Conservation (phyloP, 352 stramenopile species). For the Thraustochytrium sp. region DNA sequence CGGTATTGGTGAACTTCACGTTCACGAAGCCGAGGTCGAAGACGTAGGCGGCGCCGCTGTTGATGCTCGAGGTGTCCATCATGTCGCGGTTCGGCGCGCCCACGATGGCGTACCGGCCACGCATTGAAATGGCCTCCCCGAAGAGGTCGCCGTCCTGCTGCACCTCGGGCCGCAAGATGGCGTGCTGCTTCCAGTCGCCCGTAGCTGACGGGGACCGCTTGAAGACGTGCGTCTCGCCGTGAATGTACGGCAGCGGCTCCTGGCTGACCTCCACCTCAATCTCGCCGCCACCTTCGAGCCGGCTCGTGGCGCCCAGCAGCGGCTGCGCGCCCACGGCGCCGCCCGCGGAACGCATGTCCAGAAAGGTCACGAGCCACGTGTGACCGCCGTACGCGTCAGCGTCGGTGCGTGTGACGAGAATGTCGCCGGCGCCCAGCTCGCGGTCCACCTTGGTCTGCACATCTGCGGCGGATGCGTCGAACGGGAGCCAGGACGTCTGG, state of each 20-base stretch:
- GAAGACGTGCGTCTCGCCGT: slow-evolving; percentile 63
- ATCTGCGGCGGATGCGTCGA: slow-evolving; percentile 13
- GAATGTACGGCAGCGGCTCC: slow-evolving; percentile 47
- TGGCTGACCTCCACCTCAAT: slow-evolving; percentile 28
- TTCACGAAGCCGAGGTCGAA: slow-evolving; percentile 82
- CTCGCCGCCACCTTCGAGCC: slow-evolving; percentile 44
- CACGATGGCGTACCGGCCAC: slow-evolving; percentile 69
- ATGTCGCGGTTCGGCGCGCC: slow-evolving; percentile 85
- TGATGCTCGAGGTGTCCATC: slow-evolving; percentile 68
- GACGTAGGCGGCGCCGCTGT: slow-evolving; percentile 81
- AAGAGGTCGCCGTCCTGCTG: slow-evolving; percentile 81
- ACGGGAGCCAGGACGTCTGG: not conserved
- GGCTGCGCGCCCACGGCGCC: slow-evolving; percentile 60
- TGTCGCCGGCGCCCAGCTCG: slow-evolving; percentile 64
- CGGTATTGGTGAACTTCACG: slow-evolving; percentile 57
- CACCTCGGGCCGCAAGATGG: slow-evolving; percentile 75
- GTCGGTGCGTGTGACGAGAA: slow-evolving; percentile 64
- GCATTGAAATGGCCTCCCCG: slow-evolving; percentile 68
- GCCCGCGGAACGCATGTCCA: slow-evolving; percentile 54
- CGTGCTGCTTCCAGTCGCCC: slow-evolving; percentile 75
- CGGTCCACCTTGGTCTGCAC: slow-evolving; percentile 54
- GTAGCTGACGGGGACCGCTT: slow-evolving; percentile 53
- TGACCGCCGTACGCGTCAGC: slow-evolving; percentile 59
- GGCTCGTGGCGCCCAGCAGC: slow-evolving; percentile 63
- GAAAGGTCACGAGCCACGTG: slow-evolving; percentile 72